A percentile compares a stretch with the other conserved stretches of the same genome.
phyloP scores from a whole-genome alignment of 2,329 filamentous ascomycete species.

The Pseudocercospora macadamiae region DNA sequence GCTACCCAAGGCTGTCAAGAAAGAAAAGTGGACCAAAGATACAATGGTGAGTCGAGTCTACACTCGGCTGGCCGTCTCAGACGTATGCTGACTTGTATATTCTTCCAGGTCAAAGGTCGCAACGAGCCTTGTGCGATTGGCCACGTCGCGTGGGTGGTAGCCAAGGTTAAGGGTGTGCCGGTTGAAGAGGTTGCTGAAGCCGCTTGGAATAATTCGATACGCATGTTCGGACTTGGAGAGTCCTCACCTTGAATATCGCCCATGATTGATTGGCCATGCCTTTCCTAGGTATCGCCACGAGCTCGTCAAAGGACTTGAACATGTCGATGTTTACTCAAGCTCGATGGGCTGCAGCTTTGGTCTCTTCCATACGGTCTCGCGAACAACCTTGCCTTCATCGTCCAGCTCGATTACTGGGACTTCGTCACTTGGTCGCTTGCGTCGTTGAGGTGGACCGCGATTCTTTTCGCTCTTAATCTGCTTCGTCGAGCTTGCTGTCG shows the following conservation, averaged over 20 bases:
- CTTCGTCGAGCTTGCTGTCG: not conserved
- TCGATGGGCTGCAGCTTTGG: too few relatives aligned
- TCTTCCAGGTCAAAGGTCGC: slow-evolving; percentile 68
- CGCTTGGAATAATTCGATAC: slow-evolving; percentile 78
- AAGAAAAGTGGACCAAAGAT: slow-evolving; percentile 89
- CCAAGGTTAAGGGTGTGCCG: slow-evolving; percentile 76
- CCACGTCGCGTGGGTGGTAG: slow-evolving; percentile 85
- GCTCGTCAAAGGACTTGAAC: too few relatives aligned
- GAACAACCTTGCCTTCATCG: too few relatives aligned
- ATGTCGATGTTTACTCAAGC: too few relatives aligned
- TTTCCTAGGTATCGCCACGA: too few relatives aligned
- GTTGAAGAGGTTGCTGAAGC: slow-evolving; percentile 85
- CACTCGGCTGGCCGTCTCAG: not conserved
- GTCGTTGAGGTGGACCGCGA: not conserved
- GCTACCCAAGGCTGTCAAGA: slow-evolving; percentile 84
- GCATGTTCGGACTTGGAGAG: slow-evolving; percentile 74
- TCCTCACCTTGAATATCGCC: not conserved
- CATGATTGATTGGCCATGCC: not conserved
- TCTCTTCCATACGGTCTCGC: too few relatives aligned
- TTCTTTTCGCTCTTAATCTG: not conserved
- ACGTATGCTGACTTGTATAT: not conserved
- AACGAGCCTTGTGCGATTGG: slow-evolving; percentile 91
- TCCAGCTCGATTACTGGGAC: slow-evolving; percentile 20
- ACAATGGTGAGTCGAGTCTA: slow-evolving; percentile 64
- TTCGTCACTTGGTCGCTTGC: slow-evolving; percentile 2